Base-by-base conservation (phyloP, 352 stramenopile genomes). In the Phytophthora boehmeriae region DNA sequence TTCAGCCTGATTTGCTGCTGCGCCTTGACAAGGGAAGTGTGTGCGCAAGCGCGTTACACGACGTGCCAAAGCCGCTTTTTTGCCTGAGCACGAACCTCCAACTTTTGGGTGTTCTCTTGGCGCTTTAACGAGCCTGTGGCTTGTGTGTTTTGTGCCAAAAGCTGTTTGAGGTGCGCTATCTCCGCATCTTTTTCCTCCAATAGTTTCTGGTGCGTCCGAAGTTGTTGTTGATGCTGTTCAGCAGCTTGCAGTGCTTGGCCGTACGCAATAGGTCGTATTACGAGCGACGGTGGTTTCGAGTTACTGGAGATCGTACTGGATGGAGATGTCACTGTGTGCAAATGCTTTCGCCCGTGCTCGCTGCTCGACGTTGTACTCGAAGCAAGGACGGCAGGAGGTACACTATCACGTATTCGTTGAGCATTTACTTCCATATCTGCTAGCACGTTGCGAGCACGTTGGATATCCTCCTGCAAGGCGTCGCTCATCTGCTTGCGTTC, bases 401-500 rank as follows among this genome's bases (percentile, higher is more conserved):
- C 54, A 5, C 48, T 25, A 32, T 75, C 67, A 30, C 13, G 52
- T 27, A 48, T 17, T 55, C 63, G 34, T 59, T 68, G 55, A 54
- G 49, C 27, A 61, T 72, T 38, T 19, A 41, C 19, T 64, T 68
- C 32, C 16, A 87, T 71, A 1, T 76, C 64, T n/a, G 71, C 46
- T 27, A 92, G 38, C 16, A 92, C 74, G 5, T 57, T 42, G 5
- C 70, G 71, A 30, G 86, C 81, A 17, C 43, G 56, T 5, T 73
- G 48, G 8, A 91, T 74, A 44, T 94, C 86, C 13, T 83, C 66
- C 10, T 75, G 51, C 14, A 94, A 50, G 20, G 76, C 63, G n/a
- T 89, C 82, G 17, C 57, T 72, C 86, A 94, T 94, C 50, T 90
- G 78, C 54, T 92, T 92, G 6, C 86, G 80, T 55, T 91, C 79